These are phyloP conservation scores for Exophiala calicioides DNA, from an alignment of 2,329 filamentous ascomycete genomes.

Conservation along the genomic window DNA sequence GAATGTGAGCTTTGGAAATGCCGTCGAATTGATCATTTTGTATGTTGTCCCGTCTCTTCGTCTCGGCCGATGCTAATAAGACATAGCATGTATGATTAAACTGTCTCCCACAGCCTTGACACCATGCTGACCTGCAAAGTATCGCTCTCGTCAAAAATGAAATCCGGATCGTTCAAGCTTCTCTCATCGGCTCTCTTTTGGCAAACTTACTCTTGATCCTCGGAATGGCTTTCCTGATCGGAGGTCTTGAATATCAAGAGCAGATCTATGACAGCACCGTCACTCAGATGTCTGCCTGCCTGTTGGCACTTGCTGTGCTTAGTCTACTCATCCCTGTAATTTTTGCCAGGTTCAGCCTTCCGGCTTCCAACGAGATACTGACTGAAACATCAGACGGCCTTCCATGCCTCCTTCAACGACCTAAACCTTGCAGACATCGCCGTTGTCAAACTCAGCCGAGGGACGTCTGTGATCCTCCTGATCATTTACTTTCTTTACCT, in stretches of 20 bases:
- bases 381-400: slow-evolving; percentile 62
- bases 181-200: slow-evolving; percentile 85
- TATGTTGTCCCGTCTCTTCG: not conserved
- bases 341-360: too few species aligned
- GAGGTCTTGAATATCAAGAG: slow-evolving; percentile 73
- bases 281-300: slow-evolving; percentile 80
- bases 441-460: slow-evolving; percentile 32
- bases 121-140: slow-evolving; percentile 36
- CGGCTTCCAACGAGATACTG: slow-evolving; percentile 1
- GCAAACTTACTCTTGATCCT: slow-evolving; percentile 87
- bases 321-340: slow-evolving; percentile 74
- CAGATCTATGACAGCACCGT: slow-evolving; percentile 92
- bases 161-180: slow-evolving; percentile 86
- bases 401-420: slow-evolving; percentile 60
- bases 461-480: slow-evolving; percentile 74
- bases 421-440: slow-evolving; percentile 22
- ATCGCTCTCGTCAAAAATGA: slow-evolving; percentile 75
- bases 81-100: slow-evolving; percentile 10
- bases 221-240: slow-evolving; percentile 90
- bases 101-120: too few species aligned
- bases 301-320: slow-evolving; percentile 76
- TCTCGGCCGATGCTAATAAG: not conserved
- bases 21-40: slow-evolving; percentile 75
- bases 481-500: slow-evolving; percentile 82
- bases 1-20: slow-evolving; percentile 90